Base-by-base conservation (phyloP, 2,329 filamentous ascomycete genomes). In the Knufia petricola region DNA sequence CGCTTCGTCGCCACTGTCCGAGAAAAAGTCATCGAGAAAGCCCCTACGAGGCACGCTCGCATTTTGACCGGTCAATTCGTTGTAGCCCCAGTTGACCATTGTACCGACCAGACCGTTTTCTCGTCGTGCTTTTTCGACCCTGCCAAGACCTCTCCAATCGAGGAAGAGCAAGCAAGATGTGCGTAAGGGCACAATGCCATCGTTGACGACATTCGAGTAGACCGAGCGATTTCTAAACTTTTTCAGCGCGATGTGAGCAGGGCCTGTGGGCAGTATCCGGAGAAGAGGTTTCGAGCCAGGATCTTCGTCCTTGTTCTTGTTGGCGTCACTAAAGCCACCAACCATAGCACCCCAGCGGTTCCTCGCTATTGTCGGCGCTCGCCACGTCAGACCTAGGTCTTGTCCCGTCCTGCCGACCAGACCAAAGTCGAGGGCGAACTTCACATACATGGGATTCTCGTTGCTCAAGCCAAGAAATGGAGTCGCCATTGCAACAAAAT, bases 111-210 rank as follows among this genome's bases (percentile, higher is more conserved):
- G 71, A 0, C 90, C 90, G 52, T 89, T 94, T 63, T 94, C 90
- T 63, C 92, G 74, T 19, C 90, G 79, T 9, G 92, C 90, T 66
- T 98, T 98, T 57, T 96, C 88, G 1, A 98, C 92, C 32, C 87
- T 83, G 3, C 85, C 90, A 2, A 98, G 71, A 0, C 92, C 92
- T 66, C 89, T 85, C 92, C 92, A 98, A 63, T 98, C 92, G 1
- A 98, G 71, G 61, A 98, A 98, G 4, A 98, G 69, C n/a, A 98
- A 72, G 64, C 90, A 98, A 54, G 90, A 96, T 3, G 92, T 98
- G 19, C 92, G 81, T 28, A 98, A 70, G 2, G 92, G 92, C 3
- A 98, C 92, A 57, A 98, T 95, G 2, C 82, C 75, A 67, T 96
- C 90, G 64, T 95, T 95, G 60, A 84, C 70, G 37, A 94, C 81